Evolutionary conservation across 768 basidiomycete genomes (phyloP).

Genomic region (Lenzites betulinus): DNA sequence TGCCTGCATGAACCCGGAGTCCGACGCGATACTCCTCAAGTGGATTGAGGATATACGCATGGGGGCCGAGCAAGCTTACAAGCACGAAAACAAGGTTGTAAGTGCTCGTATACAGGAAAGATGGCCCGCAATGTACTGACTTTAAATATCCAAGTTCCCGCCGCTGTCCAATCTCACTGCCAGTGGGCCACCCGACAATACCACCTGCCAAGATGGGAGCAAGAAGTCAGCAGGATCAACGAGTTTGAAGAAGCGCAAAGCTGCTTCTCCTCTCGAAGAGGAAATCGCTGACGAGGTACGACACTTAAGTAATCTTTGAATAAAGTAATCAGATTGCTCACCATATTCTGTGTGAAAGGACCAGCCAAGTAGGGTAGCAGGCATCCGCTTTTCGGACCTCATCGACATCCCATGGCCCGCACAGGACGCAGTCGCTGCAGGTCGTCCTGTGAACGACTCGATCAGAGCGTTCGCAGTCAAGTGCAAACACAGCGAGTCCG

Average conservation of each 20-base stretch:
- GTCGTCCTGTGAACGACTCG: background rate
- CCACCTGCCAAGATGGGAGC: too few species aligned
- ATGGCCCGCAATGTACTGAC: too few species aligned
- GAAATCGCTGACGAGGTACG: background rate
- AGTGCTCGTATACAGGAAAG: too few species aligned
- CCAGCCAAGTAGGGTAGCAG: too few species aligned
- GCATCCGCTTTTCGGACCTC: background rate
- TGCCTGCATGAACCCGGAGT: background rate
- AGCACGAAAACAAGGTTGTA: background rate
- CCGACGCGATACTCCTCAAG: background rate
- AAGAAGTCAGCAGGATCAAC: too few species aligned
- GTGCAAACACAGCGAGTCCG: background rate
- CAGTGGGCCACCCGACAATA: too few species aligned
- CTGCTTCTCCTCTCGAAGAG: background rate
- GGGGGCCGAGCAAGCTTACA: background rate
- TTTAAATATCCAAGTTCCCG: too few species aligned
- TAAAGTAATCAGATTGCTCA: too few species aligned
- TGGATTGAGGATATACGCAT: too few species aligned
- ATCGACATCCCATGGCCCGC: background rate
- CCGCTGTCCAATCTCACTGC: too few species aligned
- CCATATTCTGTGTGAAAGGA: background rate
- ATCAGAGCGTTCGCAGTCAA: background rate
- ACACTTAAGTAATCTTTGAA: too few species aligned
- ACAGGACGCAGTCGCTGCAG: background rate
- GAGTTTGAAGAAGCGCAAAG: constrained; percentile 1